Conservation (phyloP, 257 asterid species). For the Jaltomata sinuosa region DNA sequence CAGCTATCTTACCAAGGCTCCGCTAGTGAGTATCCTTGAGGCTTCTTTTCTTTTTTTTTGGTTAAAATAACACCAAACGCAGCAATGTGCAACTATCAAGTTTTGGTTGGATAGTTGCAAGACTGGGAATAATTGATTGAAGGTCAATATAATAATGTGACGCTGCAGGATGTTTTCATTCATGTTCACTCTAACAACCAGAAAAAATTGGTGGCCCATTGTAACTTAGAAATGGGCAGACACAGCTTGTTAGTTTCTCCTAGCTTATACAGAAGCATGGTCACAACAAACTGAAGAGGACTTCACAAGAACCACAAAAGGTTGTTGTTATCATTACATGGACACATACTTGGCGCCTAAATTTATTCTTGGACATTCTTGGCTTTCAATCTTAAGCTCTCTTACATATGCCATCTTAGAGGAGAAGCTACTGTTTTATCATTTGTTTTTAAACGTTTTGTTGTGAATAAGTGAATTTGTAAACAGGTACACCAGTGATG, state of each 20-base stretch:
- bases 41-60: not conserved
- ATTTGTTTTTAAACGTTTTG: no score
- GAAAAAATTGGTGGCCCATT: no score
- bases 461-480: not conserved
- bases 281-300: not conserved
- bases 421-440: not conserved
- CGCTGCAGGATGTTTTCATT: not conserved
- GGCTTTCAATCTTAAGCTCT: not conserved
- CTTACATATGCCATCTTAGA: no score
- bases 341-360: not conserved
- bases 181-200: no score
- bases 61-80: not conserved
- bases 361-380: not conserved
- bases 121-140: not conserved
- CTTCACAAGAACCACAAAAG: not conserved
- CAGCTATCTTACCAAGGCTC: conserved; percentile 89
- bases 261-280: not conserved
- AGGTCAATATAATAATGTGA: no score
- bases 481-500: conserved; percentile 84
- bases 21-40: conserved; percentile 40
- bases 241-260: not conserved
- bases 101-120: not conserved
- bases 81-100: not conserved
- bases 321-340: not conserved
- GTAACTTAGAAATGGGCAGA: no score